Base-by-base conservation (phyloP, 2,329 filamentous ascomycete genomes). In the Trichothecium roseum region DNA sequence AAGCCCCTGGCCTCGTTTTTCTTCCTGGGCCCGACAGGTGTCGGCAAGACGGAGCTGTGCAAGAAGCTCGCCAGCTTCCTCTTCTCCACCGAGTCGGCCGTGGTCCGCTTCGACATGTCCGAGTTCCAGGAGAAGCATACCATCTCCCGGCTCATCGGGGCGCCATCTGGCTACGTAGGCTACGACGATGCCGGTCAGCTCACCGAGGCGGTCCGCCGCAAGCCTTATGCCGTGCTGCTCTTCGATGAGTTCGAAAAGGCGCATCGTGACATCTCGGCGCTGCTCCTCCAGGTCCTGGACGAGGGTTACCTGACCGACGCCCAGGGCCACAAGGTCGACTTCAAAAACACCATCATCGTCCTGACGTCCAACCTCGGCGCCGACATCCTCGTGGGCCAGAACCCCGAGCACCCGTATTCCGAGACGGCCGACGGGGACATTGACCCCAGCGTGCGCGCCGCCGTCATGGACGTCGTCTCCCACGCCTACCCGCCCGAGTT, bases 171-270 rank as follows among this genome's bases (percentile, higher is more conserved):
- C 16, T 96, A 96, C 52, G 84, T 96, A 18, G 91, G 91, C 8
- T 96, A 96, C 52, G 91, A 98, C 32, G 91, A 96, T 52, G 88
- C 89, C 4, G 91, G 91, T 1, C 91, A 96, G 59, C 71, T 98
- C 9, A 96, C 91, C 1, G 91, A 98, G 61, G 88, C 89, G 4
- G 87, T 98, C 3, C 77, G 91, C 38, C 75, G 91, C 40, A 96
- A 96, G 57, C 91, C 91, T 0, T 96, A 96, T 47, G 88, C 89
- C 0, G 86, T 98, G 1, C 69, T 98, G 0, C 70, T 98, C 2
- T 94, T 98, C 48, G 91, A 98, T 55, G 91, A 96, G 55, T 96
- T 95, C 48, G 91, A 98, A 54, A 96, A 98, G 56, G 91, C 89
- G 0, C 91, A 96, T 54, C 81, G 85, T 36, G 91, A 98, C 49